Evolutionary conservation across 2,329 filamentous ascomycete genomes (phyloP), one percentile per base, ranked within the genome.

Genomic region (Fusarium subglutinans): DNA sequence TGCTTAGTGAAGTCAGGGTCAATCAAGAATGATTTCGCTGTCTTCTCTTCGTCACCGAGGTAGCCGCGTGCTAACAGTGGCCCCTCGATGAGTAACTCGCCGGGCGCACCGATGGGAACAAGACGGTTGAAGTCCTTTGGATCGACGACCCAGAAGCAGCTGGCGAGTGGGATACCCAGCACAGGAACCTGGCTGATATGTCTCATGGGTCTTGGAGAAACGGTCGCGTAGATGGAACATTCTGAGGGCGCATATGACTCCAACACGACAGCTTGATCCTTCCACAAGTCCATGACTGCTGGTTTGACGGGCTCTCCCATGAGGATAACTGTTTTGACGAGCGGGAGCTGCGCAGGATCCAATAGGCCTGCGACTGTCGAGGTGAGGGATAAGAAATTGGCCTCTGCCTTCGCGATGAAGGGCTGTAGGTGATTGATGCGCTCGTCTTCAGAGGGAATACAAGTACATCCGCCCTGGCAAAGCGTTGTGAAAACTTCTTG

Each of bases 271-370:
- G 51, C 51, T 37, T 63, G 60, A 1, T 63, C 60, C 24, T 58
- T 63, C 60, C 60, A 63, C 10, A 56, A 13, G 24, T 63, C 60
- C 15, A 63, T 57, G 14, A 63, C 51, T 26, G 51, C 54, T n/a
- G 60, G 60, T 22, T 63, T 63, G 26, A 63, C 54, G 3, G 54
- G 41, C 33, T 63, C 60, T 37, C 60, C 60, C 33, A 57, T 57
- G 13, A 63, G 51, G 2, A 58, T 56, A 20, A 63, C 40, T 12
- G 54, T 56, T 40, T 37, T 58, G 14, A 63, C 24, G 11, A 28
- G 43, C 0, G 41, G 51, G 8, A 63, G 51, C 43, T 63, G 33
- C 11, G 18, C 18, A 5, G 60, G 60, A 8, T 63, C 54, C 6
- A 63, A 38, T 7, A 63, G n/a, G 2, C 51, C 43, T 26, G 60